Evolutionary conservation across 768 basidiomycete genomes (phyloP).

Genomic region (Russula dissimulans): DNA sequence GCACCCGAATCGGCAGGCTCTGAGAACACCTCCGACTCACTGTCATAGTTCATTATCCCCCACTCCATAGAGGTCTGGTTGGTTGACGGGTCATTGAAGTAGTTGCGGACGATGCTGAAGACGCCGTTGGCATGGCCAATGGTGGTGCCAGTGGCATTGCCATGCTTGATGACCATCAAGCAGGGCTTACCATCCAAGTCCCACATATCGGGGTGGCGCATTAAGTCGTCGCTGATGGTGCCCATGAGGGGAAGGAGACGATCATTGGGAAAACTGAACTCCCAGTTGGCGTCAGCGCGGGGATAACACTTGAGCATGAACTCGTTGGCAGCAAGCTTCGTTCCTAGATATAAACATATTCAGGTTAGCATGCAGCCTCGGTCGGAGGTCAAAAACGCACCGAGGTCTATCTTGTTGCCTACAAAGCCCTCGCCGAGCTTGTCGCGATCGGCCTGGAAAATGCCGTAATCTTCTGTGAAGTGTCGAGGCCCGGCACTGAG

Average conservation of each 20-base stretch:
- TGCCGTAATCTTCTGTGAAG: conserved; percentile 27
- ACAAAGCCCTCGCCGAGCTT: conserved; percentile 26
- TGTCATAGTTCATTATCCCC: conserved; percentile 25
- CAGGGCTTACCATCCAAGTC: conserved; percentile 26
- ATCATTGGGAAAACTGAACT: conserved; percentile 27
- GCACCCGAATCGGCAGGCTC: conserved; percentile 32
- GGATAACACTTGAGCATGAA: conserved; percentile 24
- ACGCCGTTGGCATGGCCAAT: conserved; percentile 29
- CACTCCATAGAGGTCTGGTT: conserved; percentile 26
- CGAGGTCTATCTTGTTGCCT: conserved; percentile 15
- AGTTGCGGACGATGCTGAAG: conserved; percentile 28
- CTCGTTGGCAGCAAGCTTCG: conserved; percentile 16
- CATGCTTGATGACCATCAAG: conserved; percentile 31
- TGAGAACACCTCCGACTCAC: conserved; percentile 28
- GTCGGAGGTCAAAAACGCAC: conserved; percentile 7
- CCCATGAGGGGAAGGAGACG: conserved; percentile 27
- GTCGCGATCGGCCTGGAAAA: conserved; percentile 22
- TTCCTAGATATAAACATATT: conserved; percentile 19
- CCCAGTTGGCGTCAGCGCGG: conserved; percentile 20
- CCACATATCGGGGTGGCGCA: conserved; percentile 26
- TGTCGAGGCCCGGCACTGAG: conserved; percentile 16
- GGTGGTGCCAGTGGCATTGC: conserved; percentile 29
- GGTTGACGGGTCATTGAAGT: conserved; percentile 19
- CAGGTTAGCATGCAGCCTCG: conserved; percentile 19
- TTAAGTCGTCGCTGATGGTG: conserved; percentile 27